Evolutionary conservation across 176 grass and related monocot species (phyloP).

Genomic region (Cymbopogon citratus): DNA sequence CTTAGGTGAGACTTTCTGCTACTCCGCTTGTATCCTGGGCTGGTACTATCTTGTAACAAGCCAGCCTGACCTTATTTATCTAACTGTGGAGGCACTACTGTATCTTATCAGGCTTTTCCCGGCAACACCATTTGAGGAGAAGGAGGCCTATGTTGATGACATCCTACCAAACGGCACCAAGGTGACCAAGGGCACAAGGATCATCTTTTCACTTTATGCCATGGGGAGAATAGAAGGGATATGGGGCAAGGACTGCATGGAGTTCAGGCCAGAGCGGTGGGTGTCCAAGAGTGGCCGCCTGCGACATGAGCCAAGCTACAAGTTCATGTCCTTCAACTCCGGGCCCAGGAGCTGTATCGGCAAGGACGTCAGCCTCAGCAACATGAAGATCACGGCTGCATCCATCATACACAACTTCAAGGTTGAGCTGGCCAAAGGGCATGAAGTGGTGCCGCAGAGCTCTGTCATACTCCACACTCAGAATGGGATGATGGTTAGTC

Average conservation of each 20-base stretch:
- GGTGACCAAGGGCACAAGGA: slow-evolving; percentile 44
- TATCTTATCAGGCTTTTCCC: slow-evolving; percentile 49
- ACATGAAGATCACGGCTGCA: slow-evolving; percentile 47
- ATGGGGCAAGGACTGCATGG: slow-evolving; percentile 53
- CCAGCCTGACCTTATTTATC: neutral
- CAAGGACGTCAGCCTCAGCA: slow-evolving; percentile 47
- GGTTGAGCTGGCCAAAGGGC: slow-evolving; percentile 36
- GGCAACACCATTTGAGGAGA: slow-evolving; percentile 45
- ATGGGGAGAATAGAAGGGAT: slow-evolving; percentile 59
- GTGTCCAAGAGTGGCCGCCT: slow-evolving; percentile 43
- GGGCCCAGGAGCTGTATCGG: slow-evolving; percentile 52
- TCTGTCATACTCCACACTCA: slow-evolving; percentile 44
- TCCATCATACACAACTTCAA: slow-evolving; percentile 56
- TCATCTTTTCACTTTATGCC: slow-evolving; percentile 48
- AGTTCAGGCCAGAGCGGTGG: slow-evolving; percentile 50
- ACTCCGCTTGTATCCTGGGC: neutral
- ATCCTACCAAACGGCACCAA: slow-evolving; percentile 45
- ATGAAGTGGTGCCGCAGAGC: slow-evolving; percentile 34
- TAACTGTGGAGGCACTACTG: neutral
- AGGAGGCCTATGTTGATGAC: slow-evolving; percentile 35
- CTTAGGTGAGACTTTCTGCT: slow-evolving; percentile 33
- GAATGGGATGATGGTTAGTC: slow-evolving; percentile 45
- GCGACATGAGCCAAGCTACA: slow-evolving; percentile 45
- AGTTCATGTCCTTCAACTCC: slow-evolving; percentile 49
- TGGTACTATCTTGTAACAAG: neutral